These are phyloP conservation scores for Leptosphaerulina australis DNA, from an alignment of 2,329 filamentous ascomycete genomes.

Conservation along the genomic window DNA sequence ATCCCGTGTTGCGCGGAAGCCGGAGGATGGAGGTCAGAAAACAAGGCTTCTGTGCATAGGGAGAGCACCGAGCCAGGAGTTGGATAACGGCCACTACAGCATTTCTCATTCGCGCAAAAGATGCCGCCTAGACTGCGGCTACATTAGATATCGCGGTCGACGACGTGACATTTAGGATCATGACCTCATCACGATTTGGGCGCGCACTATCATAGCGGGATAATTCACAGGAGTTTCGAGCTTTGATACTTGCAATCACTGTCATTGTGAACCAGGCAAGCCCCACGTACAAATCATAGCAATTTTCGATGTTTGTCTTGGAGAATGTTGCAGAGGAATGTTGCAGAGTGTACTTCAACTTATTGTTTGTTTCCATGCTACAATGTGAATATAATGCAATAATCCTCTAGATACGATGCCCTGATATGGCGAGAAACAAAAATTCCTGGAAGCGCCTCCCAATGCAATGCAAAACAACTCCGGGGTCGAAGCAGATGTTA, in stretches of 20 bases:
- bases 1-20: background rate
- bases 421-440: background rate
- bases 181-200: slow-evolving; percentile 6
- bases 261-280: too few relatives aligned
- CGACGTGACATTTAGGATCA: slow-evolving; percentile 7
- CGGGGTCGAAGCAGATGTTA: slow-evolving; percentile 5
- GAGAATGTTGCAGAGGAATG: background rate
- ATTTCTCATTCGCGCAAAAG: slow-evolving; percentile 1
- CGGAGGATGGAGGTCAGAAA: background rate
- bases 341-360: background rate
- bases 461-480: slow-evolving; percentile 28
- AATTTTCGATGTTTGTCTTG: too few relatives aligned
- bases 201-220: slow-evolving; percentile 10
- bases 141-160: slow-evolving; percentile 13
- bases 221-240: slow-evolving; percentile 17
- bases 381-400: background rate
- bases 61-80: slow-evolving; percentile 6
- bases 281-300: too few relatives aligned
- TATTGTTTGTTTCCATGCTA: background rate
- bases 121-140: background rate
- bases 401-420: slow-evolving; percentile 6
- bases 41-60: background rate
- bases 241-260: background rate
- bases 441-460: slow-evolving; percentile 18
- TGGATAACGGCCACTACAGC: slow-evolving; percentile 13